Conservation (phyloP, 2,329 filamentous ascomycete genomes). For the Alternaria postmessia region DNA sequence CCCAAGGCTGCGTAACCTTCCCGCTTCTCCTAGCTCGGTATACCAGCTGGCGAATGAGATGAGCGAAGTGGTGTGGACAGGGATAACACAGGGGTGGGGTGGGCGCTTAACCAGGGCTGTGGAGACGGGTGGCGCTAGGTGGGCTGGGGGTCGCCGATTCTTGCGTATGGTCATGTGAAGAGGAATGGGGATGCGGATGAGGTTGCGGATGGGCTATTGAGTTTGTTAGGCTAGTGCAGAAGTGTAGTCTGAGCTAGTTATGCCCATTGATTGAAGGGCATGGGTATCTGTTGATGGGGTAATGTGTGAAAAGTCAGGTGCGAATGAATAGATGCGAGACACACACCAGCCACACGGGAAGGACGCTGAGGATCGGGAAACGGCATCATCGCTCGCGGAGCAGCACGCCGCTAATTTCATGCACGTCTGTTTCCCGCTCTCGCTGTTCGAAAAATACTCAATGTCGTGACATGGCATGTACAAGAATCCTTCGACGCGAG, state of each 20-base stretch:
- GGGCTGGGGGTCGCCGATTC: conserved; percentile 1
- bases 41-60: conserved; percentile 28
- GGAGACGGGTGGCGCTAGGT: conserved; percentile 18
- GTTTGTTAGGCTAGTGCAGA: background rate
- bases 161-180: conserved; percentile 6
- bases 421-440: background rate
- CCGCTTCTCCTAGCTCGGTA: conserved; percentile 19
- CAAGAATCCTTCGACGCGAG: background rate
- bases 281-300: background rate
- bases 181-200: conserved; percentile 5
- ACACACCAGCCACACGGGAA: background rate
- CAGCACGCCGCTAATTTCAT: background rate
- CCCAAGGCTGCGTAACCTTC: conserved; percentile 36
- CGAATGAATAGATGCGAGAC: background rate
- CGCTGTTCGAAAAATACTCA: background rate
- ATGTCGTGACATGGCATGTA: background rate
- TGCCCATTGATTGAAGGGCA: background rate
- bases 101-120: conserved; percentile 26
- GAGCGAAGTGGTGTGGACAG: background rate
- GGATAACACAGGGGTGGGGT: conserved; percentile 20
- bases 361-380: background rate
- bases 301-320: background rate
- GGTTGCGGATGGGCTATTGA: conserved; percentile 6
- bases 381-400: background rate
- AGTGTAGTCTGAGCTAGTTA: background rate